Base-by-base conservation (phyloP, 768 basidiomycete species). In the Vararia minispora region DNA sequence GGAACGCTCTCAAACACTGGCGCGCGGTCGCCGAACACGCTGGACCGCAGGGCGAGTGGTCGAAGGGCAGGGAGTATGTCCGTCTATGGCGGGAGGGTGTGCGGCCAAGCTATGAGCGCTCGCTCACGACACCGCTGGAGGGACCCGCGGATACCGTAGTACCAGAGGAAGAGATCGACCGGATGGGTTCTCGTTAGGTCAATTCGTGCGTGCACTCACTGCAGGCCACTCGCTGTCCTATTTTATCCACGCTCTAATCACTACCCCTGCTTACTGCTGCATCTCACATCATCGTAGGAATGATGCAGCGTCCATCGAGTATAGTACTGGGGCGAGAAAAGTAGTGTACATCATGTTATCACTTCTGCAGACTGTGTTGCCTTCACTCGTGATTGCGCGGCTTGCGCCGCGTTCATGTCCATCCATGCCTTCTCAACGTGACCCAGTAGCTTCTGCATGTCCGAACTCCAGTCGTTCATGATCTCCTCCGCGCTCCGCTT, bases 401-500 rank as follows among this genome's bases (percentile, higher is more conserved):
- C 86, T 55, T 85, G 74, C 9, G 87, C 86, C 24, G 87, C 86
- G 48, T 89, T 89, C 72, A 90, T 80, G 26, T 82, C 83, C 87
- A 90, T 90, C 87, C 92, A 95, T n/a, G 89, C 90, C 74, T 97
- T 97, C 65, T 99, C 95, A 11, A 91, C 86, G 28, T 95, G 61
- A 13, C 83, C 74, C 43, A 99, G 68, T 52, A 99, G 63, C 62
- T 84, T 90, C 52, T 82, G 85, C 74, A 99, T 89, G 53, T 98
- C 92, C 16, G 79, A 85, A 60, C 89, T 92, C 94, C 95, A 99
- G 45, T 89, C 88, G 54, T 98, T 98, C 80, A 99, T 82, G 5
- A 90, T 81, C 51, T 95, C 90, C 54, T 97, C 92, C 2, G 86
- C 74, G 39, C 70, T 79, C 48, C 78, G 76, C 60, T 82, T 84